Evolutionary conservation across 1,139 yeast genomes (phyloP).

Genomic region (Blastobotrys indianensis): DNA sequence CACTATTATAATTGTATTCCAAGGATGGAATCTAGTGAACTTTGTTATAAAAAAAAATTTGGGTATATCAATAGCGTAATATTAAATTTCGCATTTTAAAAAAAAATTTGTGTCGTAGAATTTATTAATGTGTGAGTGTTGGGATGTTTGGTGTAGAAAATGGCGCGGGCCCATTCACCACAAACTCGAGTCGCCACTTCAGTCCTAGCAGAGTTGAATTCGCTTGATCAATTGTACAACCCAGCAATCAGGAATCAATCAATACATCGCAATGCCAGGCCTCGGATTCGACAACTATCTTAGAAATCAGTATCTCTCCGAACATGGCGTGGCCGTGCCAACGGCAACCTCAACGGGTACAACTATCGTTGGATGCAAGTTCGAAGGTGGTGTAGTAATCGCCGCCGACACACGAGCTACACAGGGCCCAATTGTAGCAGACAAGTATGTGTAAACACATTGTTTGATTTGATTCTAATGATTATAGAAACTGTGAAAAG

Average conservation of each 20-base stretch:
- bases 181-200: too few relatives aligned
- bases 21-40: too few relatives aligned
- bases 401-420: constrained; percentile 99
- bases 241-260: not conserved
- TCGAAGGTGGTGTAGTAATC: constrained; percentile 87
- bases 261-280: constrained; percentile 59
- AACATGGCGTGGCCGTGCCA: constrained; percentile 71
- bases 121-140: too few relatives aligned
- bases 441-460: constrained; percentile 42
- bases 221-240: too few relatives aligned
- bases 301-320: constrained; percentile 68
- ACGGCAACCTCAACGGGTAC: constrained; percentile 97
- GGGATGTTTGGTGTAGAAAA: too few relatives aligned
- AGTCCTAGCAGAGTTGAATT: too few relatives aligned
- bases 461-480: not conserved
- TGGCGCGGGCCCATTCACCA: too few relatives aligned
- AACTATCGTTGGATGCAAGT: constrained; percentile 93
- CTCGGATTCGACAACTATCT: constrained; percentile 88
- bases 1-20: too few relatives aligned
- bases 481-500: constrained; percentile 70
- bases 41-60: too few relatives aligned
- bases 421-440: constrained; percentile 92
- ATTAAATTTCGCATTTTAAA: too few relatives aligned
- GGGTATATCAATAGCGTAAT: too few relatives aligned
- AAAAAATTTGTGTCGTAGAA: too few relatives aligned